Evolutionary conservation across 2,329 filamentous ascomycete genomes (phyloP).

Genomic region (Alternaria dauci): DNA sequence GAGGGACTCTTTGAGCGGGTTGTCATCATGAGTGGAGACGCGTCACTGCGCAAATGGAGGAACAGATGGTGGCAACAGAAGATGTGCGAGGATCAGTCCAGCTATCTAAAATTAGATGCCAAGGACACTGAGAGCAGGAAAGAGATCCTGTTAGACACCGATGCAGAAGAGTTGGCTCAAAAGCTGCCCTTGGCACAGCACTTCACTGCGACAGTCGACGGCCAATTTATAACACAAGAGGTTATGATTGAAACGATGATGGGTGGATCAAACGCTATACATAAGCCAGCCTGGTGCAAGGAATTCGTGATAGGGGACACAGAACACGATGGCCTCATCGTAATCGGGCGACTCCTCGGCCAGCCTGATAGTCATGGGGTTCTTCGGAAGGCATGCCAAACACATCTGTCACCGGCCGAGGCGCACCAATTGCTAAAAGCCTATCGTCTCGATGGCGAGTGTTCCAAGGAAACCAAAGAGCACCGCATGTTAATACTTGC

Average conservation of each 20-base stretch:
- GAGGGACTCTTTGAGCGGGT: constrained; percentile 39
- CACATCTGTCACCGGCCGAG: constrained; percentile 31
- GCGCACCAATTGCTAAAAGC: constrained; percentile 30
- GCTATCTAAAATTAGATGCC: constrained; percentile 25
- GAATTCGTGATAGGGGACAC: constrained; percentile 59
- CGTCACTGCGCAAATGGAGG: constrained; percentile 40
- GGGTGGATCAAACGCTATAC: constrained; percentile 28
- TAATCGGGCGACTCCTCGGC: constrained; percentile 46
- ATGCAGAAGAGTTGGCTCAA: constrained; percentile 30
- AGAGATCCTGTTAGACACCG: constrained; percentile 24
- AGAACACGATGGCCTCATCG: constrained; percentile 52
- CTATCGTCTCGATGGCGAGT: constrained; percentile 50
- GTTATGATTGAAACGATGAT: constrained; percentile 26
- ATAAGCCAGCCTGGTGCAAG: constrained; percentile 57
- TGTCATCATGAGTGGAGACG: constrained; percentile 44
- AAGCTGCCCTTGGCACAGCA: constrained; percentile 39
- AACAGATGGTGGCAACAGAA: constrained; percentile 36
- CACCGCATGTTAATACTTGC: constrained; percentile 43
- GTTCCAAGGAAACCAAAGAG: constrained; percentile 35
- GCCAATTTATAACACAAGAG: constrained; percentile 30
- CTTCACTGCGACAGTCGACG: constrained; percentile 37
- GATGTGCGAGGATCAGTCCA: constrained; percentile 37
- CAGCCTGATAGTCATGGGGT: constrained; percentile 22
- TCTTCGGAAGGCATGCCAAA: constrained; percentile 25
- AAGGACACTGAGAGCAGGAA: constrained; percentile 19